phyloP scores from a whole-genome alignment of 1,284 basidiomycete genomes.

The Tylopilus microsporus region DNA sequence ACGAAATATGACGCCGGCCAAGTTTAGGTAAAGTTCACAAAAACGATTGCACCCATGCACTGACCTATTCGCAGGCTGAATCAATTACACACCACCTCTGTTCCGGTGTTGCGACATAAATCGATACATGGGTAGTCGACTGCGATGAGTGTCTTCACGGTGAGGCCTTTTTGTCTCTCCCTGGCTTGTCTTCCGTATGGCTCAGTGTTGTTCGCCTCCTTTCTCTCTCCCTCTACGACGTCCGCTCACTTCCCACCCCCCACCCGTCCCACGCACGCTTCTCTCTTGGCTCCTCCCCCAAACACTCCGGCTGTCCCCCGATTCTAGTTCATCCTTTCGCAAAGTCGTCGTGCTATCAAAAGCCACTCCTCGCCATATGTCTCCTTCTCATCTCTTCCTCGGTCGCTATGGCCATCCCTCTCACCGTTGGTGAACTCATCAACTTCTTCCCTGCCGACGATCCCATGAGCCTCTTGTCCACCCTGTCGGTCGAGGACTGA shows the following conservation, averaged over 20 bases:
- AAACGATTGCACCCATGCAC: neutral
- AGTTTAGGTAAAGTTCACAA: slow-evolving; percentile 44
- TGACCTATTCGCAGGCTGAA: slow-evolving; percentile 60
- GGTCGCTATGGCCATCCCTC: slow-evolving; percentile 87
- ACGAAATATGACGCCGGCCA: slow-evolving; percentile 72
- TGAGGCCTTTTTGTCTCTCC: neutral
- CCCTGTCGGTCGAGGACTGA: neutral
- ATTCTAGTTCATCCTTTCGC: slow-evolving; percentile 55
- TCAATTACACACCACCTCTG: slow-evolving; percentile 73
- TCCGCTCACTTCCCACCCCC: slow-evolving; percentile 15
- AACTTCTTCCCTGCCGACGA: slow-evolving; percentile 78
- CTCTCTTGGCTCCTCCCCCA: slow-evolving; percentile 38
- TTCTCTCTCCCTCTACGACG: slow-evolving; percentile 2
- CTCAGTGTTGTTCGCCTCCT: neutral
- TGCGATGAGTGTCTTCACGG: neutral
- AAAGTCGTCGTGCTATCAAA: slow-evolving; percentile 74
- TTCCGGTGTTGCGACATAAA: slow-evolving; percentile 77
- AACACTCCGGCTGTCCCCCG: slow-evolving; percentile 30
- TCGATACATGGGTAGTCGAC: slow-evolving; percentile 47
- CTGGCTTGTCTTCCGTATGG: slow-evolving; percentile 4
- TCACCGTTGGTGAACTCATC: slow-evolving; percentile 87
- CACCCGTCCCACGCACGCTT: slow-evolving; percentile 29
- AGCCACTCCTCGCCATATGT: slow-evolving; percentile 63
- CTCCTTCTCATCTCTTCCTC: slow-evolving; percentile 63
- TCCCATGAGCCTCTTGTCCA: slow-evolving; percentile 48